Percentiles rank a stretch among this genome's conserved stretches.
Evolutionary conservation across 768 basidiomycete species (phyloP).

Genomic region (Lentinula guzmanii): DNA sequence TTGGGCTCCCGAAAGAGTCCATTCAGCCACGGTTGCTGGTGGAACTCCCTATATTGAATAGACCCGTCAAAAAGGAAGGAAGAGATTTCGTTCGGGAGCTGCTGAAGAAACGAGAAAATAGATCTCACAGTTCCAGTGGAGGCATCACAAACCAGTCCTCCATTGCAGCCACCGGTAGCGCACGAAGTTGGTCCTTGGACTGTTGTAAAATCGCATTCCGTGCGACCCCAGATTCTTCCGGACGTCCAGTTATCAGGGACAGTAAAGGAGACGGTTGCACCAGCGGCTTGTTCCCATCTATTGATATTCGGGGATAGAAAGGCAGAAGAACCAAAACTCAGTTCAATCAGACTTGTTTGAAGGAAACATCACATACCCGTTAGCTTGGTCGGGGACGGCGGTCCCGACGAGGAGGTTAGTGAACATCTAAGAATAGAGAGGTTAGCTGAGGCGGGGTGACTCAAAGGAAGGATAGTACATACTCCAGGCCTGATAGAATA

Average conservation of each 20-base stretch:
- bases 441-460: constrained; percentile 8
- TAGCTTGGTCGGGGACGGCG: constrained; percentile 22
- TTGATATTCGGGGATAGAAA: neutral
- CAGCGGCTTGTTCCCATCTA: constrained; percentile 25
- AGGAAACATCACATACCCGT: constrained; percentile 23
- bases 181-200: constrained; percentile 57
- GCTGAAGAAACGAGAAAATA: neutral
- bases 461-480: constrained; percentile 5
- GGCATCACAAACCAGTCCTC: constrained; percentile 54
- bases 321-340: neutral
- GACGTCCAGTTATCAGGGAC: constrained; percentile 49
- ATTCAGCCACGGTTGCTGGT: constrained; percentile 43
- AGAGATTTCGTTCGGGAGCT: constrained; percentile 8
- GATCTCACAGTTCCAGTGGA: constrained; percentile 41
- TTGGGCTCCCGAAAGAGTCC: constrained; percentile 24
- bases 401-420: constrained; percentile 37
- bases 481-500: constrained; percentile 37
- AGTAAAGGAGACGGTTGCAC: constrained; percentile 24
- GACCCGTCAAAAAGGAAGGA: neutral
- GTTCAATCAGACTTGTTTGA: neutral
- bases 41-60: constrained; percentile 26
- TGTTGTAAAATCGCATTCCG: constrained; percentile 54
- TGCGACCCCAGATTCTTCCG: constrained; percentile 41
- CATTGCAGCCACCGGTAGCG: constrained; percentile 61
- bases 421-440: constrained; percentile 23